Conservation (phyloP, 2,329 filamentous ascomycete species). For the Orbilia javanica region DNA sequence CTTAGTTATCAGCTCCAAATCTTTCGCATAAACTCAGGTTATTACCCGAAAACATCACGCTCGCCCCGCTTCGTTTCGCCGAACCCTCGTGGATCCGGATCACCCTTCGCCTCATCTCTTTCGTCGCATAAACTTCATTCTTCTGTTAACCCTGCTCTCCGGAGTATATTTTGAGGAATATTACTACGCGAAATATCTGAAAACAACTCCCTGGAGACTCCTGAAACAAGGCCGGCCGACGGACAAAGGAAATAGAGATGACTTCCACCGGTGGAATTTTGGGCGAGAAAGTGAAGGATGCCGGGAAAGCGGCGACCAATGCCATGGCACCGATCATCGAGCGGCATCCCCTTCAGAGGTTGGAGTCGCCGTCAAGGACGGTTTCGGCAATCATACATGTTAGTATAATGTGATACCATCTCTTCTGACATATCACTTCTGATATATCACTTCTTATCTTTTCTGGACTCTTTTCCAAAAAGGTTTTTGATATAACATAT, state of each 20-base stretch:
- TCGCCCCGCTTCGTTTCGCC: constrained; percentile 35
- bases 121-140: constrained; percentile 31
- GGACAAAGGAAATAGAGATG: constrained; percentile 17
- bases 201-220: constrained; percentile 21
- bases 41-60: constrained; percentile 45
- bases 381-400: constrained; percentile 75
- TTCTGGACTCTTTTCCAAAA: not conserved
- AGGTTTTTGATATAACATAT: not conserved
- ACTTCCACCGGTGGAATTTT: constrained; percentile 19
- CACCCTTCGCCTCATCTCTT: constrained; percentile 21
- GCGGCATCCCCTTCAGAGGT: constrained; percentile 74
- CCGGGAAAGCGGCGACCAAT: constrained; percentile 20
- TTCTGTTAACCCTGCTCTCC: constrained; percentile 18
- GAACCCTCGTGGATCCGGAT: constrained; percentile 31
- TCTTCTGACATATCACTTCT: not conserved
- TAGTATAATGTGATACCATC: constrained; percentile 52
- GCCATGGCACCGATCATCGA: constrained; percentile 33
- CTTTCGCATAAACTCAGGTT: constrained; percentile 34
- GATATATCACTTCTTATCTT: not conserved
- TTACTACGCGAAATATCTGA: constrained; percentile 40
- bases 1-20: constrained; percentile 1
- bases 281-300: constrained; percentile 13
- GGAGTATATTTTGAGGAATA: constrained; percentile 48
- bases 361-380: constrained; percentile 75
- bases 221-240: constrained; percentile 35